Evolutionary conservation across 768 basidiomycete species (phyloP), one percentile per base, ranked within the genome.

Genomic region (Terana coerulea): DNA sequence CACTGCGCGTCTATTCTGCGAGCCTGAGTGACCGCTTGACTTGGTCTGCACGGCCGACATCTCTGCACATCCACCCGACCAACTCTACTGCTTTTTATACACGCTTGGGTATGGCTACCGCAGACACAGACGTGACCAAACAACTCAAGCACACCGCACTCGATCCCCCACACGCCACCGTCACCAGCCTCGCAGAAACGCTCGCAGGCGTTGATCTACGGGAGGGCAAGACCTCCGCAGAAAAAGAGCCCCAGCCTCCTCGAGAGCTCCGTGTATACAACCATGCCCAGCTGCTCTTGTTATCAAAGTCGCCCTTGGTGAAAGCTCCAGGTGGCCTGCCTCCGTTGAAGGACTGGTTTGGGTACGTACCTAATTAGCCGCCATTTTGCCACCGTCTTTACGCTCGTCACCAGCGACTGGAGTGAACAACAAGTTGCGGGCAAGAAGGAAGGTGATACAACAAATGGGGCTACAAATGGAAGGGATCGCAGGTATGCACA

Each of bases 321-420:
- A 73, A 77, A 54, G 72, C 75, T 22, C 91, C 91, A 5, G 64
- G 72, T 45, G 80, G 80, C 57, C 91, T 93, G 91, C 91, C 91
- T 44, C 74, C 80, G 40, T 71, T 93, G 46, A 91, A 84, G 71
- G 81, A 86, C 40, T 93, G 91, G 91, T 93, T 92, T 69, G 91
- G 91, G 91, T 93, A 65, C 53, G 81, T 72, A 30, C 33, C 47
- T 52, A 55, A 28, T 3, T 33, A 29, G 52, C 21, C 42, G 39
- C 39, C 40, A 22, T 22, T 25, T 47, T 33, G 48, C 26, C 46
- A 31, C 46, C n/a, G 37, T 41, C 28, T 35, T 55, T 51, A 60
- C 52, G 41, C 36, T 55, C 58, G 30, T 47, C 45, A 54, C 33
- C 57, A 74, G 69, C 44, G 71, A 74, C 51, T 67, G 88, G 74